A percentile compares a stretch with the other conserved stretches of the same genome.
These are phyloP conservation scores for Penicillium sp. DNA, from an alignment of 2,329 filamentous ascomycete genomes.

Conservation along the genomic window DNA sequence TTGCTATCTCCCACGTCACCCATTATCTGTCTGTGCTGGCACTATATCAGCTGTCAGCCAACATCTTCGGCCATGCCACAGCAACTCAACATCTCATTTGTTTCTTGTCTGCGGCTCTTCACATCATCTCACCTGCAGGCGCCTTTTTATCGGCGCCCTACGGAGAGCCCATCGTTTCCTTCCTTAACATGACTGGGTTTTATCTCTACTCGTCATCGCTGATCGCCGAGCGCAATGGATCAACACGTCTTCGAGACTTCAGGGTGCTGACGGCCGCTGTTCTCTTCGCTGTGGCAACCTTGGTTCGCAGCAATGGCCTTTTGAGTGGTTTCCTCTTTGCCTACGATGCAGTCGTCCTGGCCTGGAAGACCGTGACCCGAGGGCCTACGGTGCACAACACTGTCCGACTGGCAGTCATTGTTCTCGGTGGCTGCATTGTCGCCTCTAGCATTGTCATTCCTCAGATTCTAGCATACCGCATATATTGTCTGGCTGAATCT, in stretches of 20 bases:
- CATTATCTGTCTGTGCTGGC: constrained; percentile 75
- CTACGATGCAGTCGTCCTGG: constrained; percentile 55
- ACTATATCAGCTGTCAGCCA: constrained; percentile 66
- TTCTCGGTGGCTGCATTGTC: constrained; percentile 68
- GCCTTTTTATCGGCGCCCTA: constrained; percentile 88
- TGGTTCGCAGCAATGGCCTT: constrained; percentile 82
- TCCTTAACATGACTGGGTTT: constrained; percentile 73
- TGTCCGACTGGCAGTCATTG: constrained; percentile 58
- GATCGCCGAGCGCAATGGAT: constrained; percentile 32
- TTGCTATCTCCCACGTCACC: constrained; percentile 68
- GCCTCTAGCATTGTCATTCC: constrained; percentile 69
- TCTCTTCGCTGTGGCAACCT: constrained; percentile 70
- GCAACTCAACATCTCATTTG: constrained; percentile 32
- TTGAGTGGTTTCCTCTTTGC: constrained; percentile 77
- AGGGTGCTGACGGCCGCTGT: constrained; percentile 64
- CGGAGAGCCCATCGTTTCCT: constrained; percentile 75
- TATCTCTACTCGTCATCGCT: constrained; percentile 62
- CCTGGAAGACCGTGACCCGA: constrained; percentile 45
- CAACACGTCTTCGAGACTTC: constrained; percentile 40
- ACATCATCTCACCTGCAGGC: constrained; percentile 83
- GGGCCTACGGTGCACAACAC: constrained; percentile 43
- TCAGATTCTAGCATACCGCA: constrained; percentile 71
- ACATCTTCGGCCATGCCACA: constrained; percentile 52
- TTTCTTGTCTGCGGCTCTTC: constrained; percentile 70
- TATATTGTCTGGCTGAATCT: constrained; percentile 60